Evolutionary conservation across 176 grass and related monocot genomes (phyloP), one percentile per base, ranked within the genome.

Genomic region (Zea luxurians): DNA sequence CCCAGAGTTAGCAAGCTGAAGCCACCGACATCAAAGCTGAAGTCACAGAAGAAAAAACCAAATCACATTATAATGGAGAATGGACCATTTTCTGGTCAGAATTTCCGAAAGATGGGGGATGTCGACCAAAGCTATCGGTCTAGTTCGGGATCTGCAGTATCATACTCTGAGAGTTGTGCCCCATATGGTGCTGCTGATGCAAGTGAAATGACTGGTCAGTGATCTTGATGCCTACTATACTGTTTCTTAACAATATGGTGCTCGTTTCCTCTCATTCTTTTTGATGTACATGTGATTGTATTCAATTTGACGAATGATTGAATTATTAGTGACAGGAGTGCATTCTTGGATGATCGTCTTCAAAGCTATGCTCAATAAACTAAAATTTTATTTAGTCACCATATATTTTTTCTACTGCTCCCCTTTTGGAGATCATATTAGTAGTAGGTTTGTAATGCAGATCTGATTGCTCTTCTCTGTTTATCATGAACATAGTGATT

Each of bases 101-200:
- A 89, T 76, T 97, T 93, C 76, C 73, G 55, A 79, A 90, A 83
- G 80, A 90, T 88, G 82, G 84, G 68, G 68, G 88, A 83, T 63
- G 71, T 27, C 12, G 87, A 88, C 84, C 76, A 77, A 66, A 87
- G 84, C 74, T 84, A 91, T 85, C 76, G 75, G 41, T 88, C 91
- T 91, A 89, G 89, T 87, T 87, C 84, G 78, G 86, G 93, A 54
- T 97, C 91, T 68, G 91, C 66, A 54, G 67, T 93, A 70, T 93
- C 93, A 71, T 93, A 89, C 76, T 91, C 93, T 73, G 93, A 97
- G 66, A 97, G 93, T 89, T 89, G 79, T 71, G 88, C 90, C 17
- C 80, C 91, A 71, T 88, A 89, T 88, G 65, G 83, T 11, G 57
- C 20, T 20, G 46, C 48, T 78, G 88, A 97, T 91, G 82, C 88